Base-by-base conservation (phyloP, 2,329 filamentous ascomycete genomes). In the Colletotrichum lindemuthianum region DNA sequence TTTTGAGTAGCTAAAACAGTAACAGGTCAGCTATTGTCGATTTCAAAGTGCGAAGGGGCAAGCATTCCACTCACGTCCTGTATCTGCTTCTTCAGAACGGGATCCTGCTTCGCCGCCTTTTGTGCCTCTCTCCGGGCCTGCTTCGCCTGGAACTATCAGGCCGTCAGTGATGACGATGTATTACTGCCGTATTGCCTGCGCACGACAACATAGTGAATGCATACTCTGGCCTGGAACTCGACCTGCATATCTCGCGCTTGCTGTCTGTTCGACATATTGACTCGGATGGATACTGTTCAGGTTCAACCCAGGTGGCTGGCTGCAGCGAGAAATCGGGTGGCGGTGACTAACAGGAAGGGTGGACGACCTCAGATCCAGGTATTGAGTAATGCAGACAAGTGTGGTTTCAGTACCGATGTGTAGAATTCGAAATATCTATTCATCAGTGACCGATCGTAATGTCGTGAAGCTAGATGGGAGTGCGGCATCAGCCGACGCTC, bases 81-180 rank as follows among this genome's bases (percentile, higher is more conserved):
- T 71, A 88, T 88, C 76, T 88, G 86, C 75, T 88, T 88, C 77
- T 87, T 85, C 64, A 88, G 78, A 65, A 86, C 78, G 60, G 84
- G 84, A 70, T 88, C 86, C 73, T 87, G 84, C 77, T 88, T 88
- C 63, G 82, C 79, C 15, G 86, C 86, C 75, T 88, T 88, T 69
- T 84, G 81, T 60, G 86, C 84, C 71, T 88, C 86, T 70, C 85
- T 84, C 40, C 86, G 84, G 67, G 86, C 85, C 72, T 88, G 85
- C 73, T 88, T 88, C 60, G 85, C 86, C 75, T 87, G 84, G 77
- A 88, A 87, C 81, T 84, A 47, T 59, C 37, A 15, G 43, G 13
- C 40, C 32, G 43, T 50, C 44, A 60, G n/a, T 8, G 34, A 11
- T n/a, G n/a, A 16, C 34, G 48, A 15, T 9, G 12, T 34, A 11